Evolutionary conservation across 148 eudicot genomes (phyloP).

Genomic region (Suaeda aralocaspica): DNA sequence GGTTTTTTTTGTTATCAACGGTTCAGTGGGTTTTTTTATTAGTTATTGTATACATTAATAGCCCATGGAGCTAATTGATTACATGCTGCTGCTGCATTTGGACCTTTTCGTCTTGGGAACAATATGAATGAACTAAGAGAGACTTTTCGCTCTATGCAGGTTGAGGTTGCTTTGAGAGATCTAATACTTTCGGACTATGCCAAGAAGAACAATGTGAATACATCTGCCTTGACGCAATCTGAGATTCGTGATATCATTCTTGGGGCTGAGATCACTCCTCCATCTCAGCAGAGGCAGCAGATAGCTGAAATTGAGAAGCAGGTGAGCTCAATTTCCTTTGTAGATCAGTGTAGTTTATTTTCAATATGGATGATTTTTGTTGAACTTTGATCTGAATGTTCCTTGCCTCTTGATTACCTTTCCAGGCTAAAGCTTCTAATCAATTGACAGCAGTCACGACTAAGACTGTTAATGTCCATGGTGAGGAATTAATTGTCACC

Average conservation of each 20-base stretch:
- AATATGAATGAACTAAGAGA: not conserved
- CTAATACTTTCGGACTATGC: slow-evolving; percentile 96
- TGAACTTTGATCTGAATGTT: not conserved
- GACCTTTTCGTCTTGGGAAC: not conserved
- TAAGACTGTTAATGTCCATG: slow-evolving; percentile 88
- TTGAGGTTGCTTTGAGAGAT: slow-evolving; percentile 97
- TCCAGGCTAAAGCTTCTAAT: slow-evolving; percentile 70
- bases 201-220: slow-evolving; percentile 96
- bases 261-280: slow-evolving; percentile 98
- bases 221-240: slow-evolving; percentile 93
- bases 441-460: slow-evolving; percentile 94
- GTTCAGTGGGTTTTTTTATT: not conserved
- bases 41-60: too few relatives aligned
- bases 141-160: slow-evolving; percentile 41
- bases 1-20: too few relatives aligned
- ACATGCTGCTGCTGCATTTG: not conserved
- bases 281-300: slow-evolving; percentile 96
- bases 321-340: slow-evolving; percentile 20
- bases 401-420: not conserved
- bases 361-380: not conserved
- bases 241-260: slow-evolving; percentile 98
- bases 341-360: not conserved
- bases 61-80: too few relatives aligned
- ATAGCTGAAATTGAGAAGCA: slow-evolving; percentile 99
- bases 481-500: slow-evolving; percentile 86